phyloP scores from a whole-genome alignment of 257 asterid genomes.

The Solanum raphanifolium region DNA sequence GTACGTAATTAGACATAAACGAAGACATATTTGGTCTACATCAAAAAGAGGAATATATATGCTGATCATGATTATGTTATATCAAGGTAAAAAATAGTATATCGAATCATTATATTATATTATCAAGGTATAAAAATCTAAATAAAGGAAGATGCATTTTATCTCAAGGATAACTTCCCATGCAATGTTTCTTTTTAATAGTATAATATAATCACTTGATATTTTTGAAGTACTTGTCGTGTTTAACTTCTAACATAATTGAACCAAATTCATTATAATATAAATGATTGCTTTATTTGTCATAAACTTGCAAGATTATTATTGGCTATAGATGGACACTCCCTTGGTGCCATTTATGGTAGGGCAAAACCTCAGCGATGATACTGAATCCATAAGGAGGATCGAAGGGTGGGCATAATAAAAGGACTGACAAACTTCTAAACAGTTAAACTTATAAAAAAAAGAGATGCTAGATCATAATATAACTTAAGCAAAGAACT shows the following conservation, averaged over 20 bases:
- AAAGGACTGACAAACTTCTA: not conserved
- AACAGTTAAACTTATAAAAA: not conserved
- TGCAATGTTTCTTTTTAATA: not conserved
- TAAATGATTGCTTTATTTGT: not conserved
- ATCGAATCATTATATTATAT: not conserved
- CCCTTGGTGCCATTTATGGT: not conserved
- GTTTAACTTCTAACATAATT: not conserved
- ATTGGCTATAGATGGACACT: not conserved
- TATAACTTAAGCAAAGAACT: not conserved
- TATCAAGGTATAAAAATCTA: not conserved
- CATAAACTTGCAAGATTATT: not conserved
- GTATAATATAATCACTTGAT: not conserved
- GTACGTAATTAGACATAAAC: not conserved
- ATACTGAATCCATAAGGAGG: not conserved
- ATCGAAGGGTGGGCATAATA: not conserved
- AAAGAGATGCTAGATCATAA: not conserved
- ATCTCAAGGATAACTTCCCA: not conserved
- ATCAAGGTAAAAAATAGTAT: not conserved
- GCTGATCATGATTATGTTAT: not conserved
- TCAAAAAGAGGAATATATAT: not conserved
- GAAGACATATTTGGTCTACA: not conserved
- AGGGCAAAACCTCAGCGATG: not conserved
- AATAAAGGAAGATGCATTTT: not conserved
- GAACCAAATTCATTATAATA: not conserved
- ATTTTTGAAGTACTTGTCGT: not conserved